phyloP scores from a whole-genome alignment of 495 filamentous ascomycete species.

The Talaromyces trachyspermus region DNA sequence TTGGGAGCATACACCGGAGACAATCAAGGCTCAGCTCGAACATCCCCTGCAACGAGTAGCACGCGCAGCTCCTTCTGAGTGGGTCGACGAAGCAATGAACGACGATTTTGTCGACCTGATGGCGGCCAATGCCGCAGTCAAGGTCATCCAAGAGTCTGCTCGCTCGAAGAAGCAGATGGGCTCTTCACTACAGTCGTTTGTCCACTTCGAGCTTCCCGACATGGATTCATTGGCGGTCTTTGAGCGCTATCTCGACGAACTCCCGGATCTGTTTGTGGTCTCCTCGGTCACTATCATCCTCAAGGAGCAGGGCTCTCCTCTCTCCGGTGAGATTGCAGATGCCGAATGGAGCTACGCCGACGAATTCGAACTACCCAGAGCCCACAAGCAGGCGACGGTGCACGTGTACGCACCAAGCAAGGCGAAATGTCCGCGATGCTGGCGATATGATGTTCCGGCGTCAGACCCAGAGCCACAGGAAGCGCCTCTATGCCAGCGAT shows the following conservation, averaged over 20 bases:
- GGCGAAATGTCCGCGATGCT: slow-evolving; percentile 78
- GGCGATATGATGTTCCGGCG: slow-evolving; percentile 70
- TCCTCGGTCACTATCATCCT: slow-evolving; percentile 52
- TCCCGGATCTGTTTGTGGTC: slow-evolving; percentile 70
- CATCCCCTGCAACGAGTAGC: slow-evolving; percentile 38
- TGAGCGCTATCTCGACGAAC: slow-evolving; percentile 49
- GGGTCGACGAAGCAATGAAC: slow-evolving; percentile 31
- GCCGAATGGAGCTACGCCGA: slow-evolving; percentile 48
- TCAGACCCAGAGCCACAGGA: slow-evolving; percentile 36
- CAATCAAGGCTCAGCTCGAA: slow-evolving; percentile 44
- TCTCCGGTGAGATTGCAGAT: slow-evolving; percentile 17
- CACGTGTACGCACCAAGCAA: slow-evolving; percentile 60
- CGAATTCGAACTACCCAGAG: slow-evolving; percentile 40
- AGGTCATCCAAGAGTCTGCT: slow-evolving; percentile 61
- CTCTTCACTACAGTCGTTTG: slow-evolving; percentile 63
- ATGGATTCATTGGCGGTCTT: slow-evolving; percentile 28
- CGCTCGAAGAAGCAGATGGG: slow-evolving; percentile 58
- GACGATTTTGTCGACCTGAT: slow-evolving; percentile 52
- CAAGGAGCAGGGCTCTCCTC: slow-evolving; percentile 20
- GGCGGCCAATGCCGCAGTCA: slow-evolving; percentile 53
- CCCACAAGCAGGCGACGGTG: slow-evolving; percentile 39
- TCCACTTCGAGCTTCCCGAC: slow-evolving; percentile 40
- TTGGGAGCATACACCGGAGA: slow-evolving; percentile 66
- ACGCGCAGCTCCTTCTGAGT: slow-evolving; percentile 24
- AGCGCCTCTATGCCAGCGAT: slow-evolving; percentile 63